Evolutionary conservation across 352 stramenopile species (phyloP), one percentile per base, ranked within the genome.

Genomic region (Globisporangium okanoganense): DNA sequence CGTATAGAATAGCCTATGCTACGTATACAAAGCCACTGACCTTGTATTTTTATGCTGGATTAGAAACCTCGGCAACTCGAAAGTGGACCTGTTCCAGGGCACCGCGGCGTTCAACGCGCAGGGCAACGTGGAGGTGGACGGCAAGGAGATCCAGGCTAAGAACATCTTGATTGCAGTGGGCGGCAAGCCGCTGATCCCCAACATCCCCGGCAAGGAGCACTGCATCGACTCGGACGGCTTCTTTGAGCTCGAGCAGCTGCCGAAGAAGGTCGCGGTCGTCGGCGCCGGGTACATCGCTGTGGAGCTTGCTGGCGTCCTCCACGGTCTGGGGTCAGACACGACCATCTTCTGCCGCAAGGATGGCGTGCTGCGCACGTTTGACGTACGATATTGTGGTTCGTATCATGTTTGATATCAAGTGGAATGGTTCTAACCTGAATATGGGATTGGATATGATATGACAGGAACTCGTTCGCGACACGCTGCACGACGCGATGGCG

Each of bases 201-300:
- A 82, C 38, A 85, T 88, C 49, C 73, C 75, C 6, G 86, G 96
- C 47, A 90, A 82, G 5, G 94, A 99, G 67, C 76, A 97, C 61
- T 89, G 74, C 68, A 99, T 99, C 67, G 94, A 91, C 33, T 97
- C 80, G 38, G 94, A 99, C 77, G 96, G 88, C 3, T 99, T 99
- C 78, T 99, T 99, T 73, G 88, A 98, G 44, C 73, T 99, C 36
- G 84, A 98, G 64, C 64, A 75, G 22, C 70, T 93, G 64, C 98
- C 98, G 2, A 80, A 90, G 50, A 97, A 96, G 58, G 94, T 97
- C 18, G 94, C 98, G 1, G 94, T 99, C 7, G 83, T 99, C 9
- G 97, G 98, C 45, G 97, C 93, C 6, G 98, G 97, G 16, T 99
- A 99, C 80, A 99, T 99, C 72, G 97, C 94, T 25, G 94, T 99